Evolutionary conservation across 257 asterid genomes (phyloP).

Genomic region (Ilex aquifolium): DNA sequence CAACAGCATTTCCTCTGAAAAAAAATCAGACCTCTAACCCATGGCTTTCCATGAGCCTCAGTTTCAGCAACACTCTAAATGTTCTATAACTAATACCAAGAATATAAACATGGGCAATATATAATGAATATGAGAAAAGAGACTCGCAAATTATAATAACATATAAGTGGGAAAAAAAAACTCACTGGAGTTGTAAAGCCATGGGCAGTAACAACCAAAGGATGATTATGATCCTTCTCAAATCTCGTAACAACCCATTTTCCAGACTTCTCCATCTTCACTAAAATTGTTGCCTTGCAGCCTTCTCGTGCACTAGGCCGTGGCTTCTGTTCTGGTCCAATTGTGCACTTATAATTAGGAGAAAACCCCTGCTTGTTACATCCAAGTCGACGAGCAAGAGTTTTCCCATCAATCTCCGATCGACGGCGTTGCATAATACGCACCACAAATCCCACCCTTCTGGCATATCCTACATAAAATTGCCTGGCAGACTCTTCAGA

Average conservation of each 20-base stretch:
- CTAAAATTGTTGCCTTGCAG: constrained; percentile 37
- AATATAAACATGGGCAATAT: too few species aligned
- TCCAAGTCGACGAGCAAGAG: constrained; percentile 31
- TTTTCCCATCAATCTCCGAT: constrained; percentile 28
- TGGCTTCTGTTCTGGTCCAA: constrained; percentile 18
- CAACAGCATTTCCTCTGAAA: too few species aligned
- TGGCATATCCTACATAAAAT: constrained; percentile 23
- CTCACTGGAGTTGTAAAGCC: too few species aligned
- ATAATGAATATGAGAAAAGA: too few species aligned
- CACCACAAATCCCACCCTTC: constrained; percentile 23
- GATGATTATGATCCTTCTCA: constrained; percentile 31
- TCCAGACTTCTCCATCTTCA: constrained; percentile 24
- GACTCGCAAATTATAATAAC: too few species aligned
- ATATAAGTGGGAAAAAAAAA: too few species aligned
- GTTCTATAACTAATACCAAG: too few species aligned
- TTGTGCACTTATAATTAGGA: constrained; percentile 7
- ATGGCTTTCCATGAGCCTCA: too few species aligned
- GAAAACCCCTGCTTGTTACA: constrained; percentile 35
- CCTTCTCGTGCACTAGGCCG: constrained; percentile 34
- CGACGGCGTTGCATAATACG: constrained; percentile 25
- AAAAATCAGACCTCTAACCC: too few species aligned
- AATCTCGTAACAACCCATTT: constrained; percentile 30
- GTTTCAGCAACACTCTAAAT: too few species aligned
- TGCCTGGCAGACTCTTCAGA: constrained; percentile 32
- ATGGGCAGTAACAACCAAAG: constrained; percentile 11